A percentile compares a stretch with the other conserved stretches of the same genome.
Evolutionary conservation across 129 eudicot genomes (phyloP).

Genomic region (Helianthus tuberosus): DNA sequence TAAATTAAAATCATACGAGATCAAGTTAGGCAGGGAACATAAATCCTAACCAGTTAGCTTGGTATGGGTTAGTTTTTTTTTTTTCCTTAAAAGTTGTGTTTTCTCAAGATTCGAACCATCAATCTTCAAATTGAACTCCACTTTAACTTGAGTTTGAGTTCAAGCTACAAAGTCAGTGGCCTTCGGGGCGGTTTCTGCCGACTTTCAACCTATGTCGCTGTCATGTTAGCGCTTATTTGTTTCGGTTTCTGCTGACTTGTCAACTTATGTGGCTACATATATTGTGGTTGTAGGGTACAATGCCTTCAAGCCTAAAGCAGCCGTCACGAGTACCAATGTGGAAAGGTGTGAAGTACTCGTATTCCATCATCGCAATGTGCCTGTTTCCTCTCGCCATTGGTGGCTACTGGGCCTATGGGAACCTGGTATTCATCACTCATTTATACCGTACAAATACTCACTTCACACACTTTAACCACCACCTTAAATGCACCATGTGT

Average conservation of each 20-base stretch:
- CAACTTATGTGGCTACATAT: not conserved
- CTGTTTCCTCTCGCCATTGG: slow-evolving; percentile 55
- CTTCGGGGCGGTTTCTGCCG: no score
- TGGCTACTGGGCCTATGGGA: slow-evolving; percentile 57
- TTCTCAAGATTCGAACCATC: no score
- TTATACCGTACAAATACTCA: not conserved
- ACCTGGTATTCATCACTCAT: slow-evolving; percentile 32
- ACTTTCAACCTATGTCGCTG: no score
- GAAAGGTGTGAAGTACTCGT: slow-evolving; percentile 48
- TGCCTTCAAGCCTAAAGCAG: slow-evolving; percentile 47
- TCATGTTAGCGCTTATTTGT: not conserved
- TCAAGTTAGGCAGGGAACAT: no score
- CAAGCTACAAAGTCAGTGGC: no score
- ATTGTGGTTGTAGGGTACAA: slow-evolving; percentile 44
- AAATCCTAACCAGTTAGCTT: no score
- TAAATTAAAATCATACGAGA: no score
- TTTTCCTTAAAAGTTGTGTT: no score
- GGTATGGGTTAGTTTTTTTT: no score
- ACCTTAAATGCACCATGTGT: slow-evolving; percentile 5
- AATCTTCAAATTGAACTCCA: no score
- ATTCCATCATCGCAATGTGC: slow-evolving; percentile 42
- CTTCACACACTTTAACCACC: not conserved
- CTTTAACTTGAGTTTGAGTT: no score
- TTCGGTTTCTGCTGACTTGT: not conserved
- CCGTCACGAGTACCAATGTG: slow-evolving; percentile 58